Base-by-base conservation (phyloP, 164 flowering plant genomes). In the Tetrastigma voinierianum region DNA sequence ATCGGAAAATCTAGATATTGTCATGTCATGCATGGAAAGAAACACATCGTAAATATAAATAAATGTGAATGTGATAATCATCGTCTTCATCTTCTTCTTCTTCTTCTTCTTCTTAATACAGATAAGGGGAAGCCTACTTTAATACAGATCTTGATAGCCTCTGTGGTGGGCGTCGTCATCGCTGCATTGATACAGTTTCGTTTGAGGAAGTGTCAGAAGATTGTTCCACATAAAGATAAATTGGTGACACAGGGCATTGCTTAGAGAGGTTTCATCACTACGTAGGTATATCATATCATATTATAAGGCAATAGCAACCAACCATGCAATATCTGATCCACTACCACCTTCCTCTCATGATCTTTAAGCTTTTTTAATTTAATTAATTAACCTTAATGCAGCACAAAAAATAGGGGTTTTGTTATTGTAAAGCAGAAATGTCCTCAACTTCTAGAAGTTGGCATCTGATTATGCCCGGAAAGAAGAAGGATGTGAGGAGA, bases 391-490 rank as follows among this genome's bases (percentile, higher is more conserved):
- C n/a, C n/a, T n/a, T n/a, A n/a, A 20, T 67, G 73, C 82, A 82
- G 86, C 83, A 1, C 71, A 83, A 76, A 83, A 78, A 65, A 70
- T 82, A 77, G 86, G 86, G 21, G 78, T 82, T 48, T n/a, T n/a
- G n/a, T n/a, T n/a, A n/a, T n/a, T n/a, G n/a, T n/a, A n/a, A n/a
- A n/a, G 46, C 17, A 14, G 83, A 82, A 78, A 25, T 80, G 83
- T 43, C 86, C 83, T 10, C 60, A 59, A 2, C 76, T 82, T 82
- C 14, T 82, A 82, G 77, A 82, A 76, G 59, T 46, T 82, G 25
- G 86, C 86, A 2, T 51, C 78, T 1, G 83, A 78, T 57, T 82
- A 82, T 23, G 70, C 80, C 9, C 67, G 72, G 14, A 82, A 76
- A 72, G 60, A 70, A 0, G 82, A 78, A 45, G 77, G 76, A 10